phyloP scores from a whole-genome alignment of 169 alveolate genomes.

The Neospora caninum region DNA sequence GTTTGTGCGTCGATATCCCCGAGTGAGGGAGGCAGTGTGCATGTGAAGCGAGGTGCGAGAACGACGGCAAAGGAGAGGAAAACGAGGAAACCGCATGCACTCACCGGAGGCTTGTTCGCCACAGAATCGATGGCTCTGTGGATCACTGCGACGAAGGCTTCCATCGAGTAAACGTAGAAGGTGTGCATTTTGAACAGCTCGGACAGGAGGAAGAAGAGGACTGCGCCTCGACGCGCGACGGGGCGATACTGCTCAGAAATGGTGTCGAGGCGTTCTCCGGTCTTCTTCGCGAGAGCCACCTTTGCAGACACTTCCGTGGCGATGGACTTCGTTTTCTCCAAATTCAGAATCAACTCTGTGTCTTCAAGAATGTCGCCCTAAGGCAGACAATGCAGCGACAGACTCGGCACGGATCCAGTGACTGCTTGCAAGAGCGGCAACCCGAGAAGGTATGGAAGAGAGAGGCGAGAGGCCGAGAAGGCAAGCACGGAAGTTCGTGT shows the following conservation, averaged over 20 bases:
- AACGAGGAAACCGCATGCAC: background rate
- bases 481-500: too few species aligned
- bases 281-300: conserved; percentile 92
- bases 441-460: too few species aligned
- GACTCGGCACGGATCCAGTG: too few species aligned
- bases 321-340: conserved; percentile 93
- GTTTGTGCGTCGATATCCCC: background rate
- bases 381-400: background rate
- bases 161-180: conserved; percentile 94
- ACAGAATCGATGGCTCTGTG: conserved; percentile 94
- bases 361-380: conserved; percentile 92
- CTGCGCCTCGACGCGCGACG: conserved; percentile 83
- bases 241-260: conserved; percentile 95
- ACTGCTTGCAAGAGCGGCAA: background rate
- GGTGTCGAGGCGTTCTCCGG: conserved; percentile 93
- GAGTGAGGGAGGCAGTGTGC: background rate
- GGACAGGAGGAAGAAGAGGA: conserved; percentile 65
- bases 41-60: background rate
- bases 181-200: conserved; percentile 87
- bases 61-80: background rate
- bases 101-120: conserved; percentile 71
- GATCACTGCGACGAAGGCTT: conserved; percentile 92
- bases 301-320: conserved; percentile 93
- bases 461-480: too few species aligned
- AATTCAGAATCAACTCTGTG: conserved; percentile 91